Base-by-base conservation (phyloP, 805 yeast genomes). In the Metschnikowia continentalis region DNA sequence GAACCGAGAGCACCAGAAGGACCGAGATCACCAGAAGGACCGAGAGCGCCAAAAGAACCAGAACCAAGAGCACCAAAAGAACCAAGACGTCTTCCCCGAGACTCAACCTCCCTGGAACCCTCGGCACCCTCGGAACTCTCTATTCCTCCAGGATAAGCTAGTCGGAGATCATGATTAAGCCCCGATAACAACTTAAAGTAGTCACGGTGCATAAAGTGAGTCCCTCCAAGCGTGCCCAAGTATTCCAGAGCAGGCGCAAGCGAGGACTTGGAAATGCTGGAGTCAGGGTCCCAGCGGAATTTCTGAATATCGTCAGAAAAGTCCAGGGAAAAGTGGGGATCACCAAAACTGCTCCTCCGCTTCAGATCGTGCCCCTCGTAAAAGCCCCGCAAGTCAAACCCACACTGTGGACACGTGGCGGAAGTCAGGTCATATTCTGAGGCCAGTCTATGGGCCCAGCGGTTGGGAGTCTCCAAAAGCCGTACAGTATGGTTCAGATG, bases 161-260 rank as follows among this genome's bases (percentile, higher is more conserved):
- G 41, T 11, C 47, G 41, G 23, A 44, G 33, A 15, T 44, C 47
- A 23, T 35, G 33, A 5, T 67, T 69, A 4, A 69, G 55, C 15
- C 63, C 61, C 1, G 66, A 68, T 35, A 71, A 59, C 14, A 70
- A 50, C 56, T 68, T 67, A 60, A 71, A 71, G 54, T 71, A 71
- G 52, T 71, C 71, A 33, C 59, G 62, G 48, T 67, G 74, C 65
- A 69, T 67, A 49, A 68, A 71, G 19, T 56, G 58, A 14, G 42
- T 40, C n/a, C 43, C 43, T 3, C 43, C 43, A 15, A 40, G 43
- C 6, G 43, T 40, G 14, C 43, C 43, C 35, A 32, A 44, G 47
- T 33, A 36, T 23, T 40, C 43, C 43, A 40, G 43, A 5, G 23
- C 43, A 5, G 43, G 43, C 6, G 35, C 35, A 15, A 40, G n/a